Percentiles rank a stretch among this genome's conserved stretches.
Conservation (phyloP, 192 early-diverging fungal species). For the Coemansia sp. region DNA sequence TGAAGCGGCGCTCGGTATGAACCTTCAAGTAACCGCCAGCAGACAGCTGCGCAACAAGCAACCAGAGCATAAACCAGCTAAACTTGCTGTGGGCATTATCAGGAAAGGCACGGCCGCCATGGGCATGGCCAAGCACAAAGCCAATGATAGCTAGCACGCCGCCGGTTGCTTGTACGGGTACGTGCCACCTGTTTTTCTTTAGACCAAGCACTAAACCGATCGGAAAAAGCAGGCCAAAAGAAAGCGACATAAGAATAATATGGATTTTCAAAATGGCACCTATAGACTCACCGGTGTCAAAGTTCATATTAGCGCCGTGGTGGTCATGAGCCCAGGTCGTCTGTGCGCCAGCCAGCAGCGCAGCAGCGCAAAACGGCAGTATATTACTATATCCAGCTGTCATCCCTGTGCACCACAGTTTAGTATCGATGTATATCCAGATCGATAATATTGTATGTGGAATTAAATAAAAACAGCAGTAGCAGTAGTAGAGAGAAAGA, state of each 20-base stretch:
- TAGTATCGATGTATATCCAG: background rate
- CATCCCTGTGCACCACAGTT: constrained; percentile 4
- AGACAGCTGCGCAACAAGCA: constrained; percentile 53
- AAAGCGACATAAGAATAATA: constrained; percentile 48
- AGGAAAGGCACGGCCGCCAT: constrained; percentile 61
- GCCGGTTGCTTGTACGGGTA: constrained; percentile 60
- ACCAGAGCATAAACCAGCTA: constrained; percentile 61
- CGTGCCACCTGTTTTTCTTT: constrained; percentile 59
- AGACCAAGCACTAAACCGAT: constrained; percentile 62
- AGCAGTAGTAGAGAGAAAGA: too few species aligned
- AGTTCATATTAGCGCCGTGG: constrained; percentile 51
- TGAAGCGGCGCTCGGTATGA: constrained; percentile 59
- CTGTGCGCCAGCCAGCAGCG: constrained; percentile 5
- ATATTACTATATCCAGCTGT: background rate
- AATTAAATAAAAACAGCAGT: background rate
- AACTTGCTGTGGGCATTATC: constrained; percentile 67
- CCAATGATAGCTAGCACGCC: constrained; percentile 52
- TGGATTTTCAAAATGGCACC: constrained; percentile 43
- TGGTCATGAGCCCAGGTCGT: constrained; percentile 34
- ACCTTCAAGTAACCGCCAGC: constrained; percentile 62
- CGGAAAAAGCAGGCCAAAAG: constrained; percentile 53
- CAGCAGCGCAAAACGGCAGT: constrained; percentile 10
- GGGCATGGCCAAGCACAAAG: constrained; percentile 62
- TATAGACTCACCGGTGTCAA: constrained; percentile 37
- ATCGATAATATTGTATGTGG: background rate